A percentile compares a stretch with the other conserved stretches of the same genome.
phyloP scores from a whole-genome alignment of 768 basidiomycete species.

The Lactarius tabidus region DNA sequence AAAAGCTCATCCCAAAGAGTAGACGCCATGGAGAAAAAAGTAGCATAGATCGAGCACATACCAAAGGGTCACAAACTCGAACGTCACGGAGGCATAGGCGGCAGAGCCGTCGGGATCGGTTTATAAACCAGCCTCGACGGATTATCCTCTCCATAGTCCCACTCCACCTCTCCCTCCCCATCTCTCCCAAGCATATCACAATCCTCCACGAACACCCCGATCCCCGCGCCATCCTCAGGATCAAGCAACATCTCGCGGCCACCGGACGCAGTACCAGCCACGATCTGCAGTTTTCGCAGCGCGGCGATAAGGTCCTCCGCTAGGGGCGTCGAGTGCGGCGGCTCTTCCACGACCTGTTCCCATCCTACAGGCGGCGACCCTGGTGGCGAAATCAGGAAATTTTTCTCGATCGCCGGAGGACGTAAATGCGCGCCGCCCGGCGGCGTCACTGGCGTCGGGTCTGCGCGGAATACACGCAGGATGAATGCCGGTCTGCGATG shows the following conservation, averaged over 20 bases:
- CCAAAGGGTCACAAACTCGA: conserved; percentile 10
- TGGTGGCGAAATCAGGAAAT: conserved; percentile 97
- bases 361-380: conserved; percentile 97
- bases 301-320: conserved; percentile 87
- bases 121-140: conserved; percentile 51
- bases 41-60: conserved; percentile 19
- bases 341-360: conserved; percentile 88
- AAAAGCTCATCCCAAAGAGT: conserved; percentile 53
- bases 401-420: conserved; percentile 81
- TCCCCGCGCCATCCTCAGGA: conserved; percentile 64
- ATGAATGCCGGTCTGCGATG: conserved; percentile 43
- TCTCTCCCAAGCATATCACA: conserved; percentile 43
- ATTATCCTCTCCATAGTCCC: conserved; percentile 52
- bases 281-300: conserved; percentile 60
- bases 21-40: conserved; percentile 7
- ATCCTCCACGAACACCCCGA: conserved; percentile 76
- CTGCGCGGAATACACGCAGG: conserved; percentile 69
- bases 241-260: conserved; percentile 59
- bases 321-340: conserved; percentile 77
- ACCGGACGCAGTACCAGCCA: conserved; percentile 32
- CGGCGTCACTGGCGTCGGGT: conserved; percentile 51
- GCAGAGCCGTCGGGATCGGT: conserved; percentile 52
- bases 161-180: conserved; percentile 39
- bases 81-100: conserved; percentile 40
- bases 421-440: conserved; percentile 40